Evolutionary conservation across 2,329 filamentous ascomycete genomes (phyloP).

Genomic region (Aspergillus aculeatinus): DNA sequence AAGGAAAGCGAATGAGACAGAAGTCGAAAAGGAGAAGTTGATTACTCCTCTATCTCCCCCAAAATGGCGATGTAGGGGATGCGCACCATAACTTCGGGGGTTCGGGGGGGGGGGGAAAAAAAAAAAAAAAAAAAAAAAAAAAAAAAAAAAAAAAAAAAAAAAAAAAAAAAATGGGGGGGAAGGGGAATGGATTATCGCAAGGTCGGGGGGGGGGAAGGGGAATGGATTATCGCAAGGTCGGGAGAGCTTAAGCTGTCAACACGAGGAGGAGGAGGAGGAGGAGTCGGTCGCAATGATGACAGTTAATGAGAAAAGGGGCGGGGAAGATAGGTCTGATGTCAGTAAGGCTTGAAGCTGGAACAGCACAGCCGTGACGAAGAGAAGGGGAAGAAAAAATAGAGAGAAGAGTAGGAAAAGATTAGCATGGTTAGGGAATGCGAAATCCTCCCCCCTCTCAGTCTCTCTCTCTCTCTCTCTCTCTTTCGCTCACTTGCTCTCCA

Average conservation of each 20-base stretch:
- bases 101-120: slow-evolving; percentile 9
- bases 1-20: neutral
- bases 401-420: slow-evolving; percentile 13
- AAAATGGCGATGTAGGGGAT: slow-evolving; percentile 21
- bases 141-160: too few species aligned
- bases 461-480: neutral
- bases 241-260: slow-evolving; percentile 15
- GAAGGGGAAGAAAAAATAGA: slow-evolving; percentile 1
- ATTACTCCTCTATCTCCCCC: slow-evolving; percentile 19
- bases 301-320: slow-evolving; percentile 4
- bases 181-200: too few species aligned
- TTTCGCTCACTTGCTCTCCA: too few species aligned
- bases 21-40: slow-evolving; percentile 11
- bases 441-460: neutral
- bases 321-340: slow-evolving; percentile 3
- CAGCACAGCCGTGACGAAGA: neutral
- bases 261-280: slow-evolving; percentile 12
- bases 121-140: too few species aligned
- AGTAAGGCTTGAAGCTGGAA: slow-evolving; percentile 9
- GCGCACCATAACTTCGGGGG: slow-evolving; percentile 21
- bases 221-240: slow-evolving; percentile 6
- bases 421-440: slow-evolving; percentile 14
- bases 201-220: slow-evolving; percentile 10
- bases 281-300: slow-evolving; percentile 3
- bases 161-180: too few species aligned